A percentile compares a stretch with the other conserved stretches of the same genome.
Evolutionary conservation across 176 grass and related monocot species (phyloP).

Genomic region (Saccharum officinarum): DNA sequence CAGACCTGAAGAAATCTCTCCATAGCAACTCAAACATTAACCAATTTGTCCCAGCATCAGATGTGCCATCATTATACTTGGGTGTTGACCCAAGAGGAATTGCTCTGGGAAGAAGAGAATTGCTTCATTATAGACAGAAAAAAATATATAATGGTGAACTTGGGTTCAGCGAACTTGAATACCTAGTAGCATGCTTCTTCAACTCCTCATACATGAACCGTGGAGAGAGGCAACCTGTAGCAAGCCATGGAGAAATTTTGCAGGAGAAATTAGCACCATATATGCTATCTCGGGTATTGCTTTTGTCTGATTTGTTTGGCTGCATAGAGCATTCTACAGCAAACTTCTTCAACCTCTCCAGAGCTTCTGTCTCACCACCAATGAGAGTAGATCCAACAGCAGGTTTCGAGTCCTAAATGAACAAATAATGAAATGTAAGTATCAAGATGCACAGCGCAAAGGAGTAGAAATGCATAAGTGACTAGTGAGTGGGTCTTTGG

Average conservation of each 20-base stretch:
- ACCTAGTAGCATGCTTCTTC: slow-evolving; percentile 85
- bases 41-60: slow-evolving; percentile 89
- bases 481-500: neutral
- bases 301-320: slow-evolving; percentile 62
- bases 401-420: slow-evolving; percentile 69
- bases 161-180: slow-evolving; percentile 11
- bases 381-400: slow-evolving; percentile 61
- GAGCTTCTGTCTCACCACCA: slow-evolving; percentile 83
- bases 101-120: slow-evolving; percentile 34
- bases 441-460: neutral
- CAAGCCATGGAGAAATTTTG: slow-evolving; percentile 99
- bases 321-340: slow-evolving; percentile 71
- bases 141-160: neutral
- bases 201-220: slow-evolving; percentile 97
- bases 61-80: slow-evolving; percentile 40
- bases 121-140: neutral
- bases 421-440: neutral
- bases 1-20: slow-evolving; percentile 99
- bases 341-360: slow-evolving; percentile 86
- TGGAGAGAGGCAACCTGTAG: slow-evolving; percentile 90
- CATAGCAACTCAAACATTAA: slow-evolving; percentile 93
- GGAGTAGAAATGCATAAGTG: neutral
- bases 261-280: slow-evolving; percentile 97
- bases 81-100: slow-evolving; percentile 42
- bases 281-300: slow-evolving; percentile 60